Percentiles rank a stretch among this genome's conserved stretches.
Evolutionary conservation across 305 asterid species (phyloP).

Genomic region (Stenogyne calaminthoides): DNA sequence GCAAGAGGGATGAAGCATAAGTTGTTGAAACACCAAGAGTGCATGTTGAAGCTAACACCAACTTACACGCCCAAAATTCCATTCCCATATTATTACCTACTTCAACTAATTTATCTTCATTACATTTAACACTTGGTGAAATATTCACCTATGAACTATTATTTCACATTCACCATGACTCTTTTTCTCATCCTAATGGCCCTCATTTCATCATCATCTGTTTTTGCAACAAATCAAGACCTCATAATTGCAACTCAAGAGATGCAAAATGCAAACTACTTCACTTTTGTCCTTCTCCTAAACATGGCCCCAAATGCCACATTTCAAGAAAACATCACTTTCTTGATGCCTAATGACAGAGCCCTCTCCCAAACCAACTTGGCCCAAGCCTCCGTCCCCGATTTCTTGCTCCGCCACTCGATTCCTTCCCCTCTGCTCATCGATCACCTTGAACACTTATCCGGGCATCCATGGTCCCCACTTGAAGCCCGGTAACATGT

Average conservation of each 20-base stretch:
- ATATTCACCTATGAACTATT: not conserved
- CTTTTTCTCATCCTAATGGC: conserved; percentile 21
- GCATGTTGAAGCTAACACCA: conserved; percentile 45
- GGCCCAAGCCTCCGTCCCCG: conserved; percentile 29
- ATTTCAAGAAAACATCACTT: conserved; percentile 48
- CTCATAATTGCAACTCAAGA: conserved; percentile 53
- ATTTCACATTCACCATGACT: conserved; percentile 15
- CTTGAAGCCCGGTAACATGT: conserved; percentile 48
- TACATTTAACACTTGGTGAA: not conserved
- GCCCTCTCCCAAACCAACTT: conserved; percentile 42
- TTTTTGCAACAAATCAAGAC: conserved; percentile 25
- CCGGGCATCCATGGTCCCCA: conserved; percentile 72
- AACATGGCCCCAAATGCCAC: conserved; percentile 63
- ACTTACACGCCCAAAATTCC: not conserved
- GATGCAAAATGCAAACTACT: conserved; percentile 76
- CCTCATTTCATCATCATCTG: conserved; percentile 25
- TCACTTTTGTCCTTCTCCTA: conserved; percentile 69
- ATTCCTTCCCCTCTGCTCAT: conserved; percentile 65
- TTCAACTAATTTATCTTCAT: conserved; percentile 19
- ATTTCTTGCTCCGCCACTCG: conserved; percentile 75
- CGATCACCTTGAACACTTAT: conserved; percentile 61
- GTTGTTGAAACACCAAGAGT: conserved; percentile 53
- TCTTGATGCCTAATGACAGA: conserved; percentile 80
- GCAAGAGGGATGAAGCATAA: conserved; percentile 41
- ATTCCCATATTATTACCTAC: not conserved